Conservation (phyloP, 2,329 filamentous ascomycete genomes). For the Leptographium flavum region DNA sequence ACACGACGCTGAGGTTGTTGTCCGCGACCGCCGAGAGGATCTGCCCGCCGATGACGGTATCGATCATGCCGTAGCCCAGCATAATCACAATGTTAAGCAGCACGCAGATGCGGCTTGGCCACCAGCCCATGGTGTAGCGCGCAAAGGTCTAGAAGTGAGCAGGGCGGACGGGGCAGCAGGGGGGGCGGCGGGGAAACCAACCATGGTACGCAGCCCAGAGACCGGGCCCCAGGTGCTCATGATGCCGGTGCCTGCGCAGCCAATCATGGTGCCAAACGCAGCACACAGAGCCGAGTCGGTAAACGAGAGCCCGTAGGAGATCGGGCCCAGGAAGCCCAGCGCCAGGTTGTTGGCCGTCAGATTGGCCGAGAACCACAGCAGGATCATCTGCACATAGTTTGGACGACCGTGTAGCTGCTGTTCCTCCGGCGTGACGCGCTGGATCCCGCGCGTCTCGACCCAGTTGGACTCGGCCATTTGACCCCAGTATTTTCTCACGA, state of each 20-base stretch:
- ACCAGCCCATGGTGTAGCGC: conserved; percentile 20
- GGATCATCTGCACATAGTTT: conserved; percentile 22
- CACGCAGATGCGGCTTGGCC: conserved; percentile 17
- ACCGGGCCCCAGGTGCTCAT: conserved; percentile 5
- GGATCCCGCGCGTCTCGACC: conserved; percentile 3
- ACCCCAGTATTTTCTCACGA: neutral
- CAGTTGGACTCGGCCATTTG: neutral
- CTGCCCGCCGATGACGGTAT: conserved; percentile 52
- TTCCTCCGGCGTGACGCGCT: conserved; percentile 16
- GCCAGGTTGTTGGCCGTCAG: conserved; percentile 27
- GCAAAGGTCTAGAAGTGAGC: conserved; percentile 5
- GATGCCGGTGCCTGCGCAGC: conserved; percentile 7
- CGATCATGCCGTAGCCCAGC: conserved; percentile 31
- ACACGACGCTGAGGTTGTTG: conserved; percentile 43
- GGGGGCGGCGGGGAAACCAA: neutral
- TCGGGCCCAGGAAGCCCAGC: conserved; percentile 17
- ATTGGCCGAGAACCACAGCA: conserved; percentile 31
- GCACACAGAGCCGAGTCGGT: conserved; percentile 14
- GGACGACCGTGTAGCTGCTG: conserved; percentile 16
- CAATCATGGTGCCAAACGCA: conserved; percentile 6
- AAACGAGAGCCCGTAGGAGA: conserved; percentile 17
- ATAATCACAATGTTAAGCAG: conserved; percentile 18
- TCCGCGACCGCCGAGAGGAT: conserved; percentile 51
- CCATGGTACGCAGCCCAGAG: conserved; percentile 8
- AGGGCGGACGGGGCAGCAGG: too few species aligned